Conservation (phyloP, 2,329 filamentous ascomycete genomes). For the Curvularia sp. region DNA sequence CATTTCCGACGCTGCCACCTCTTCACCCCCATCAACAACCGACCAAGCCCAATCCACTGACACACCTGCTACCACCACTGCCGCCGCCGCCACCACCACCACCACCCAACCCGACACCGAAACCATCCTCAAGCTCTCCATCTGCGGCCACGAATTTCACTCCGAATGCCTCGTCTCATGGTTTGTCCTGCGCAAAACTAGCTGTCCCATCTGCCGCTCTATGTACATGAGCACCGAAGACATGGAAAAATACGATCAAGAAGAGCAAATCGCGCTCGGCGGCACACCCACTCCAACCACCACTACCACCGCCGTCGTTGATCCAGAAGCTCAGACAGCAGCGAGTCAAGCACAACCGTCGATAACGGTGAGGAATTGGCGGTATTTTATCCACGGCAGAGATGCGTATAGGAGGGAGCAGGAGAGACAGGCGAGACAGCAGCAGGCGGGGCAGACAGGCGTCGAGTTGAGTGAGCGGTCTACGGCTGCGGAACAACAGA, state of each 20-base stretch:
- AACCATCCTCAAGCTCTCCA: conserved; percentile 35
- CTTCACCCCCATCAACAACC: background rate
- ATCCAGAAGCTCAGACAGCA: conserved; percentile 5
- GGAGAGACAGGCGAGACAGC: background rate
- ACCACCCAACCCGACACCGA: conserved; percentile 20
- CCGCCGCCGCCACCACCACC: background rate
- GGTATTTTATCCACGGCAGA: conserved; percentile 18
- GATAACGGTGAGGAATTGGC: conserved; percentile 18
- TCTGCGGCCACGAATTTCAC: conserved; percentile 43
- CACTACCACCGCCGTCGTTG: background rate
- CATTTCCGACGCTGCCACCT: conserved; percentile 13
- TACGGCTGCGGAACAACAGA: background rate
- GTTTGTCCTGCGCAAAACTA: conserved; percentile 40
- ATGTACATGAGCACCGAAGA: conserved; percentile 35
- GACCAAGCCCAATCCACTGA: background rate
- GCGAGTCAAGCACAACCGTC: background rate
- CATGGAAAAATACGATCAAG: conserved; percentile 25
- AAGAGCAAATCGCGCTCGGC: conserved; percentile 15
- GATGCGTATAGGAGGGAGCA: conserved; percentile 1
- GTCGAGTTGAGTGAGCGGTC: conserved; percentile 6
- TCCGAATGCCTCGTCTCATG: conserved; percentile 42
- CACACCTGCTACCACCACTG: background rate
- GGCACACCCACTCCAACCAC: background rate
- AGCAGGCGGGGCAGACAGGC: conserved; percentile 4
- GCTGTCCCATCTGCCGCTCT: conserved; percentile 43